Base-by-base conservation (phyloP, 1,284 basidiomycete genomes). In the Marasmius tenuissimus region DNA sequence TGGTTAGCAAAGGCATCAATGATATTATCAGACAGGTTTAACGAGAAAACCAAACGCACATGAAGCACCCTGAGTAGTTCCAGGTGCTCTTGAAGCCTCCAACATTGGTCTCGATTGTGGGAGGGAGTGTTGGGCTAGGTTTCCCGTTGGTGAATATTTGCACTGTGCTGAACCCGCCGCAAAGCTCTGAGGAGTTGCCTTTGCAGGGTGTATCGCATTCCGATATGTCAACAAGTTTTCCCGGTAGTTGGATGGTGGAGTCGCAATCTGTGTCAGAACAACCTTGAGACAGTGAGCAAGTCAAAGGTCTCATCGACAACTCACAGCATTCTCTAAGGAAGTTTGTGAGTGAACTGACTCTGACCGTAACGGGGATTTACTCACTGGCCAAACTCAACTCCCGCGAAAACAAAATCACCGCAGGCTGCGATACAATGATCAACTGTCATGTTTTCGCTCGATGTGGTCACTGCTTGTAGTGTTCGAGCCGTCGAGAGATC, bases 11-110 rank as follows among this genome's bases (percentile, higher is more conserved):
- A 27, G 20, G 51, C 27, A 57, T 27, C 33, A 42, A 14, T 20
- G 45, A 47, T 11, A 6, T 42, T 54, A 9, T 20, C 20, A 33
- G 33, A 59, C n/a, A 33, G 6, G 54, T 9, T 22, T 27, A 4
- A 27, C 27, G 20, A 35, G n/a, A 20, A 52, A 48, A 7, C 2
- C 20, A 34, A 12, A 65, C 76, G 38, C 63, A 78, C 78, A 75
- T 77, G 64, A 76, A 76, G 59, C 78, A 78, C 8, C 77, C 78
- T 60, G 73, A 66, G 58, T 75, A 78, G 1, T 68, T 62, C 78
- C 76, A 79, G 61, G 63, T 53, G 2, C 68, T 55, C 18, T 38
- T 10, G 27, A 34, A 38, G 58, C 27, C 18, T 33, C 66, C 7
- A 74, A 65, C 27, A 57, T 71, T n/a, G 67, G 70, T 10, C 74